Evolutionary conservation across 495 filamentous ascomycete species (phyloP).

Genomic region (Peziza echinospora): DNA sequence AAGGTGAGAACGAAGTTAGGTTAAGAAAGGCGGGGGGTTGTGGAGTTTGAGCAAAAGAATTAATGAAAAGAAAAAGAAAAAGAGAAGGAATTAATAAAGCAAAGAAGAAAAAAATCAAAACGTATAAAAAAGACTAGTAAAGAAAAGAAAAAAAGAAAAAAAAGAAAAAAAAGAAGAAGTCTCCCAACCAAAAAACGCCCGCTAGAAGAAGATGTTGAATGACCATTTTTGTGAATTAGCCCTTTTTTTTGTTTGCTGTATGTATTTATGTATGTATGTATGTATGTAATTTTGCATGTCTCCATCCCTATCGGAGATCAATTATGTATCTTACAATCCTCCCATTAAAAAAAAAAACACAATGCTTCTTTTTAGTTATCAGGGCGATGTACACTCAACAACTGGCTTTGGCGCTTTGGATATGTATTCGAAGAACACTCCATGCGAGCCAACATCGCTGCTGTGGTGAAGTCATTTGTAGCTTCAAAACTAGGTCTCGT

Average conservation of each 20-base stretch:
- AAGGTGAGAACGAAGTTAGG: too few relatives aligned
- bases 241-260: too few relatives aligned
- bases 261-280: too few relatives aligned
- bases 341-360: neutral
- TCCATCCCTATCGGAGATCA: neutral
- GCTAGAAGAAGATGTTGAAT: slow-evolving; percentile 20
- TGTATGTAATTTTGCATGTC: too few relatives aligned
- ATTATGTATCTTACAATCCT: neutral
- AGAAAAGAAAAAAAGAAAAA: slow-evolving; percentile 2
- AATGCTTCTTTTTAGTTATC: slow-evolving; percentile 5
- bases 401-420: slow-evolving; percentile 1
- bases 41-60: too few relatives aligned
- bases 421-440: slow-evolving; percentile 40
- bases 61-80: neutral
- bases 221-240: slow-evolving; percentile 8
- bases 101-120: neutral
- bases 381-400: slow-evolving; percentile 6
- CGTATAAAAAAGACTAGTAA: slow-evolving; percentile 16
- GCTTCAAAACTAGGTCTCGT: slow-evolving; percentile 60
- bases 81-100: neutral
- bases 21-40: too few relatives aligned
- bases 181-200: slow-evolving; percentile 20
- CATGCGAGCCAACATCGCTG: slow-evolving; percentile 57
- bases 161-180: slow-evolving; percentile 20
- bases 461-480: slow-evolving; percentile 76